Evolutionary conservation across 371 early-diverging fungal genomes (phyloP).

Genomic region (Mucor piriformis): DNA sequence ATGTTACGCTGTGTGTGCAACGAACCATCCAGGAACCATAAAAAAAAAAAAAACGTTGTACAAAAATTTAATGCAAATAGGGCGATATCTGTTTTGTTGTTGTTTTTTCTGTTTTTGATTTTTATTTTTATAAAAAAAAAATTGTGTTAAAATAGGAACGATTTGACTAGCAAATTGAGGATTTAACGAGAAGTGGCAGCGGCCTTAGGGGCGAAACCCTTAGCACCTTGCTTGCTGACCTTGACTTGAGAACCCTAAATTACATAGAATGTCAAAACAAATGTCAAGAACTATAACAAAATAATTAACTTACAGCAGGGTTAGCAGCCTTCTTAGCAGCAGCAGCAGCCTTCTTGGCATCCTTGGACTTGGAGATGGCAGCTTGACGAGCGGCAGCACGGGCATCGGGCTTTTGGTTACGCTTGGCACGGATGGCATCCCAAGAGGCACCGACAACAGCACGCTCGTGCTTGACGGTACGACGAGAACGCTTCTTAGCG

Average conservation of each 20-base stretch:
- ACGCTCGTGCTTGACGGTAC: conserved; percentile 95
- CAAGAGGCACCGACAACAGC: conserved; percentile 94
- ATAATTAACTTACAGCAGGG: conserved; percentile 24
- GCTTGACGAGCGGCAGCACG: conserved; percentile 90
- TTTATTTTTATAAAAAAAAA: conserved; percentile 9
- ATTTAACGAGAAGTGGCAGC: conserved; percentile 88
- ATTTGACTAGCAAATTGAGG: neutral
- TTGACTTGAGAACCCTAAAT: conserved; percentile 59
- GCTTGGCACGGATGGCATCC: conserved; percentile 95
- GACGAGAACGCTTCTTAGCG: conserved; percentile 94
- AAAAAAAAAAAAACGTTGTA: no score
- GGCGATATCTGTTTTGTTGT: neutral
- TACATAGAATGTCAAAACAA: neutral
- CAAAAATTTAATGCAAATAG: no score
- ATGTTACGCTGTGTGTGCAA: no score
- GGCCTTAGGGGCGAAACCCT: conserved; percentile 86
- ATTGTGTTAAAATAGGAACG: neutral
- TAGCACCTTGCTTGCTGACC: conserved; percentile 87
- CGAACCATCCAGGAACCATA: no score
- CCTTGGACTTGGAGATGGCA: conserved; percentile 89
- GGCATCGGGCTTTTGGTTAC: conserved; percentile 93
- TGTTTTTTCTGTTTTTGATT: conserved; percentile 6
- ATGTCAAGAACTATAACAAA: neutral
- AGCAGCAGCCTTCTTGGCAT: conserved; percentile 79
- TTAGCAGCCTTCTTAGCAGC: conserved; percentile 76